phyloP scores from a whole-genome alignment of 768 basidiomycete genomes.

The Inosperma sp. region DNA sequence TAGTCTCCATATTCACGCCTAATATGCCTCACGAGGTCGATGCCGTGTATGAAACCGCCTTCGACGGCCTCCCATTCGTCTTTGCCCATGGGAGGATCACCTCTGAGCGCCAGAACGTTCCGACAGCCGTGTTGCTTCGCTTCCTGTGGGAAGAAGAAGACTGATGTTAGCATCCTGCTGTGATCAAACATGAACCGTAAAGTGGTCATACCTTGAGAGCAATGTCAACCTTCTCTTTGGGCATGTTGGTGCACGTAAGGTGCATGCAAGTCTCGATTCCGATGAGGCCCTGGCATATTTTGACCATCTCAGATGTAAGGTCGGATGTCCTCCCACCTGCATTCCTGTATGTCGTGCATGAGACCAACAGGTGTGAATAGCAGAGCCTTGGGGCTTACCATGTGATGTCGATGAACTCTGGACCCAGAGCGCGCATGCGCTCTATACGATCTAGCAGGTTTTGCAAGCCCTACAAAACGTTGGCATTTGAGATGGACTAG shows the following conservation, averaged over 20 bases:
- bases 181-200: constrained; percentile 3
- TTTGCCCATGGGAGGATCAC: constrained; percentile 86
- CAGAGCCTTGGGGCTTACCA: constrained; percentile 48
- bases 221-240: constrained; percentile 89
- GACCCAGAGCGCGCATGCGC: constrained; percentile 91
- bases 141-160: constrained; percentile 48
- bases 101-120: constrained; percentile 89
- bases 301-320: constrained; percentile 88
- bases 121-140: constrained; percentile 86
- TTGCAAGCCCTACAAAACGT: constrained; percentile 69
- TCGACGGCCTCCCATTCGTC: constrained; percentile 91
- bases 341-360: constrained; percentile 55
- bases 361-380: neutral
- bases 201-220: constrained; percentile 69
- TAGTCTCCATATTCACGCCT: constrained; percentile 79
- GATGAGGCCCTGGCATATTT: constrained; percentile 88
- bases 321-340: constrained; percentile 95
- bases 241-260: constrained; percentile 98
- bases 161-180: neutral
- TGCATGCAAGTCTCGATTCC: constrained; percentile 99
- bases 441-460: constrained; percentile 98
- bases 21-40: constrained; percentile 90
- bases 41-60: constrained; percentile 84
- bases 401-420: constrained; percentile 98
- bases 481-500: constrained; percentile 1